Evolutionary conservation across 352 stramenopile species (phyloP), one percentile per base, ranked within the genome.

Genomic region (Aphanomyces cochlioides): DNA sequence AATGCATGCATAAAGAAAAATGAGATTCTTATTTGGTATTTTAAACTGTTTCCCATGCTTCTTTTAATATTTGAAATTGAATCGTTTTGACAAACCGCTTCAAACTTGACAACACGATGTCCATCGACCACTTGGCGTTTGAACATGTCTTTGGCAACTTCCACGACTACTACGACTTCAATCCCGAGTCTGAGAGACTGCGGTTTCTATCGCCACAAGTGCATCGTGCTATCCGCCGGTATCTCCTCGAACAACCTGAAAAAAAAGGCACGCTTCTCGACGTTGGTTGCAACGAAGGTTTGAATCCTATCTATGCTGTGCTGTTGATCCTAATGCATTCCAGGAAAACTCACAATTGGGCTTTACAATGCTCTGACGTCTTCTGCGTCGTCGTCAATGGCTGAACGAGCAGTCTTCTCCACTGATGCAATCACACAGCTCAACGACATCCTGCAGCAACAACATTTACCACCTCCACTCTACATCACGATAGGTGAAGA

Each of bases 81-180:
- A 28, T 28, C 28, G 28, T 28, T 28, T 28, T 28, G 28, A 28
- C 28, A 28, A 28, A 28, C 28, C 28, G 28, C 28, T 28, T 28
- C 28, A 28, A 28, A 28, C 28, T 28, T 28, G 28, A 28, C 28
- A 28, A 28, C 28, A 28, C 28, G 28, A 28, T 28, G 28, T 28
- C 28, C 28, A 28, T 28, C 47, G 79, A 78, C 1, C 77, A 90
- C 63, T 37, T 67, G 17, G 39, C 59, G n/a, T 5, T 71, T 8
- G 87, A 84, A 56, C 83, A 93, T 41, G 77, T 91, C 67, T 78
- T 92, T 48, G 87, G 85, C 73, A 93, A 95, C 74, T 91, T 93
- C 75, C 85, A 92, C 48, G 77, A 84, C 41, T 95, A 92, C 72
- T 93, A 92, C 76, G 90, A 79, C 78, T 93, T 92, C 73, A 93